phyloP scores from a whole-genome alignment of 345 rosid species.

The Diplotaxis tenuifolia region DNA sequence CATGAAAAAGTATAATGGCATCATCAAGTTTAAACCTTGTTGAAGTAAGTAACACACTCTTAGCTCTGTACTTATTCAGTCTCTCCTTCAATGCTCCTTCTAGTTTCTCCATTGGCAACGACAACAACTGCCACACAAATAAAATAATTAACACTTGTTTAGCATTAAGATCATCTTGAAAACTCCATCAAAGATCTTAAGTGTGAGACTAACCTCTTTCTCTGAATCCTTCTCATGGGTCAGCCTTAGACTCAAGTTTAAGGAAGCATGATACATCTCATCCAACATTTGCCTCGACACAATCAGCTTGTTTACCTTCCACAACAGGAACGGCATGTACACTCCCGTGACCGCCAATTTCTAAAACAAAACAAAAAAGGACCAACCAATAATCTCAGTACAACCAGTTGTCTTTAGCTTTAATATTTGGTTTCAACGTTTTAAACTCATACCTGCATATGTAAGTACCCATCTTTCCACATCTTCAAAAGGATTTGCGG shows the following conservation, averaged over 20 bases:
- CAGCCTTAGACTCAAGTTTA: conserved; percentile 67
- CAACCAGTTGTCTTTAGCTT: background rate
- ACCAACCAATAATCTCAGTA: background rate
- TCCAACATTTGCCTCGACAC: conserved; percentile 54
- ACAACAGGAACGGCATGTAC: conserved; percentile 50
- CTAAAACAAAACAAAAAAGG: conserved; percentile 40
- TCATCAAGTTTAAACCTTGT: conserved; percentile 51
- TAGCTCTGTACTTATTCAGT: conserved; percentile 43
- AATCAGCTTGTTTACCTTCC: conserved; percentile 63
- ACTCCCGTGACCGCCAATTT: conserved; percentile 49
- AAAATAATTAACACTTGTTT: background rate
- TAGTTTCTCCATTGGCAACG: background rate
- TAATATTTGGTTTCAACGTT: background rate
- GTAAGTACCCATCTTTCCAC: conserved; percentile 82
- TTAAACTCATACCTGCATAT: conserved; percentile 66
- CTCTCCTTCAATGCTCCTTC: conserved; percentile 21
- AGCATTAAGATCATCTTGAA: background rate
- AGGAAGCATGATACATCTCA: conserved; percentile 81
- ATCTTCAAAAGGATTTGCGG: conserved; percentile 59
- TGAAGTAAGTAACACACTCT: conserved; percentile 46
- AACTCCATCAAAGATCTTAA: background rate
- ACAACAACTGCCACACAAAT: background rate
- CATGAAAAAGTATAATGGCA: conserved; percentile 62
- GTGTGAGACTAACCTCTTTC: conserved; percentile 54
- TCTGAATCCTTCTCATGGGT: conserved; percentile 57